These are phyloP conservation scores for Suhomyces tanzawaensis DNA, from an alignment of 805 yeast genomes.

Conservation along the genomic window DNA sequence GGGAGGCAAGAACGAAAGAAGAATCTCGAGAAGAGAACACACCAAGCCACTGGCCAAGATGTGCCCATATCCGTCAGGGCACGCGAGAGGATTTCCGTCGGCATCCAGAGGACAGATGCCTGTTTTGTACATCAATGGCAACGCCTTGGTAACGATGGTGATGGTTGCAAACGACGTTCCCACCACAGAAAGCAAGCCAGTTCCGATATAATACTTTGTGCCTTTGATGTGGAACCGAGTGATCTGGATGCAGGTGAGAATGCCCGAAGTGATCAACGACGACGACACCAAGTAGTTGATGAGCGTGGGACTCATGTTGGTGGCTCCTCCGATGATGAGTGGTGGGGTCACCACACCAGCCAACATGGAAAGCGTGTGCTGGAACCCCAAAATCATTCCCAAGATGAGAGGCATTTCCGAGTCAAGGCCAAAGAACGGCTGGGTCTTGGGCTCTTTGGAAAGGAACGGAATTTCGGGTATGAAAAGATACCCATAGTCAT, in stretches of 20 bases:
- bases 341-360: constrained; percentile 91
- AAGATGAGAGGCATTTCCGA: constrained; percentile 78
- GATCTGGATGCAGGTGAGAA: constrained; percentile 72
- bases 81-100: constrained; percentile 67
- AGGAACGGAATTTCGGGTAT: constrained; percentile 76
- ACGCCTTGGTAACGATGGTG: constrained; percentile 68
- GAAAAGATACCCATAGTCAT: constrained; percentile 77
- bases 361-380: constrained; percentile 85
- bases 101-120: constrained; percentile 65
- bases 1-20: constrained; percentile 77
- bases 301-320: constrained; percentile 50
- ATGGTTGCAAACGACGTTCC: constrained; percentile 91
- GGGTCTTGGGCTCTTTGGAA: constrained; percentile 46
- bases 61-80: constrained; percentile 92
- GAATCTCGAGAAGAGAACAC: constrained; percentile 73
- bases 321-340: constrained; percentile 61
- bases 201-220: constrained; percentile 78
- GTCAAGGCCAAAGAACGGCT: constrained; percentile 81
- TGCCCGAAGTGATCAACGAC: constrained; percentile 39
- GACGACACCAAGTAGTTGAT: constrained; percentile 38
- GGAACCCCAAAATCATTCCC: constrained; percentile 78
- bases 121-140: constrained; percentile 74
- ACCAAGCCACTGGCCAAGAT: constrained; percentile 75
- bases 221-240: constrained; percentile 73
- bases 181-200: constrained; percentile 85